Percentiles rank a stretch among this genome's conserved stretches.
Evolutionary conservation across 1,284 basidiomycete species (phyloP).

Genomic region (Fistulinella staudtii): DNA sequence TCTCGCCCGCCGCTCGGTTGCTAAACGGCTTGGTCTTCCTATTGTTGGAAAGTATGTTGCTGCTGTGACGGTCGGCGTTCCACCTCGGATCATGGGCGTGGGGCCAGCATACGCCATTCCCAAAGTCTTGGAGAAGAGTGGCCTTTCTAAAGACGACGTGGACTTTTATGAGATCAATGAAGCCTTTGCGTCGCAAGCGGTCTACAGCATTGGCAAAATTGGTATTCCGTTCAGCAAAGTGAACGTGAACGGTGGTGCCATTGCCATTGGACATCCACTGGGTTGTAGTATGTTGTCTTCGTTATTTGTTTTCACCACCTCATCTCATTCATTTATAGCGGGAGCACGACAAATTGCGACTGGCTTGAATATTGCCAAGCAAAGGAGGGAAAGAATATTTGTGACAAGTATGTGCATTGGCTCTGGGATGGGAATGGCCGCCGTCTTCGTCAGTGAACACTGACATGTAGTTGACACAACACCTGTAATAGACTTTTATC

Average conservation of each 20-base stretch:
- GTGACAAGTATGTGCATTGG: conserved; percentile 97
- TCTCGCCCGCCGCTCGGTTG: conserved; percentile 81
- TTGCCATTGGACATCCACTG: conserved; percentile 84
- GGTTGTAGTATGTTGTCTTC: conserved; percentile 61
- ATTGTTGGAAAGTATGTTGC: conserved; percentile 91
- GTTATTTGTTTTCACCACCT: conserved; percentile 4
- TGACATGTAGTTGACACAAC: conserved; percentile 23
- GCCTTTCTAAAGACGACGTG: conserved; percentile 72
- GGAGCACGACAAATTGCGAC: conserved; percentile 89
- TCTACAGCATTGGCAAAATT: conserved; percentile 76
- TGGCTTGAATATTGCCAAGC: conserved; percentile 77
- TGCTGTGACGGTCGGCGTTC: conserved; percentile 78
- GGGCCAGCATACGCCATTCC: conserved; percentile 93
- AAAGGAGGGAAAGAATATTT: conserved; percentile 72
- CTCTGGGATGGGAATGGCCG: conserved; percentile 84
- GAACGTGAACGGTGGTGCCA: conserved; percentile 86
- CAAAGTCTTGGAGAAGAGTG: conserved; percentile 67
- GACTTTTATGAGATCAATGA: conserved; percentile 97
- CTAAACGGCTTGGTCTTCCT: conserved; percentile 86
- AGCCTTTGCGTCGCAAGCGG: conserved; percentile 86
- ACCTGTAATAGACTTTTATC: background rate
- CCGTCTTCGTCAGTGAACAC: conserved; percentile 82
- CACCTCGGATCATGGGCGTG: conserved; percentile 87
- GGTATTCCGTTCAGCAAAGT: conserved; percentile 79
- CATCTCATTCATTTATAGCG: conserved; percentile 40